phyloP scores from a whole-genome alignment of 2,329 filamentous ascomycete species.

The Cercospora brassicicola region DNA sequence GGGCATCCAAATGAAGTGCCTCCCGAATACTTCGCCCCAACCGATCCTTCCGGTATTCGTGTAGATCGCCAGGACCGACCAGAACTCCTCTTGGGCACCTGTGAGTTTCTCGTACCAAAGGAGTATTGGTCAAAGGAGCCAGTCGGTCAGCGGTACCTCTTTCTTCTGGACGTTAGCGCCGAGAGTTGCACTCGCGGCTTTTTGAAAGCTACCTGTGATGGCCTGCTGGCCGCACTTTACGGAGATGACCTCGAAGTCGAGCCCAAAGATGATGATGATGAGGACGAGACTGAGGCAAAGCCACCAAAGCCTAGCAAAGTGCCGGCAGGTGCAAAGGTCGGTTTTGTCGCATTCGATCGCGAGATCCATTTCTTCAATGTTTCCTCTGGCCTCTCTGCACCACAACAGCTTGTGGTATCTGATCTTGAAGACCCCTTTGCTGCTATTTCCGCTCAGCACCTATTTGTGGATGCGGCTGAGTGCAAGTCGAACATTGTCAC shows the following conservation, averaged over 20 bases:
- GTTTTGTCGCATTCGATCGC: conserved; percentile 93
- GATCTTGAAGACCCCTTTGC: conserved; percentile 97
- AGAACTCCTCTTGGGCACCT: conserved; percentile 85
- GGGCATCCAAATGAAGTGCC: conserved; percentile 94
- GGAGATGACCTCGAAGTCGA: conserved; percentile 59
- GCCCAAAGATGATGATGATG: conserved; percentile 51
- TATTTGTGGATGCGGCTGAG: conserved; percentile 93
- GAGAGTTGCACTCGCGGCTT: conserved; percentile 90
- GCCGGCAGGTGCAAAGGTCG: conserved; percentile 79
- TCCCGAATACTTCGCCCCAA: conserved; percentile 88
- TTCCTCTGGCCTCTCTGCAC: conserved; percentile 73
- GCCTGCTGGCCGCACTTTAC: conserved; percentile 82
- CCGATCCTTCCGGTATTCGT: conserved; percentile 79
- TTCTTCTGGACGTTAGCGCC: conserved; percentile 89
- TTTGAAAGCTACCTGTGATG: conserved; percentile 84
- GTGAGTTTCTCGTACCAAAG: conserved; percentile 95
- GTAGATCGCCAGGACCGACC: conserved; percentile 86
- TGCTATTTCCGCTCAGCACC: conserved; percentile 74
- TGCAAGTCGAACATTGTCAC: conserved; percentile 82
- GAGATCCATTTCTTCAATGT: conserved; percentile 98
- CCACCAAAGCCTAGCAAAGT: conserved; percentile 57
- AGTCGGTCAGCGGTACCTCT: conserved; percentile 81
- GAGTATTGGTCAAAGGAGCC: conserved; percentile 98
- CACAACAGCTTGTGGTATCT: conserved; percentile 98
- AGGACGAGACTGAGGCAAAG: conserved; percentile 49